Percentiles rank a stretch among this genome's conserved stretches.
These are phyloP conservation scores for Balamuthia mandrillaris DNA, from an alignment of 208 protist species.

Conservation along the genomic window DNA sequence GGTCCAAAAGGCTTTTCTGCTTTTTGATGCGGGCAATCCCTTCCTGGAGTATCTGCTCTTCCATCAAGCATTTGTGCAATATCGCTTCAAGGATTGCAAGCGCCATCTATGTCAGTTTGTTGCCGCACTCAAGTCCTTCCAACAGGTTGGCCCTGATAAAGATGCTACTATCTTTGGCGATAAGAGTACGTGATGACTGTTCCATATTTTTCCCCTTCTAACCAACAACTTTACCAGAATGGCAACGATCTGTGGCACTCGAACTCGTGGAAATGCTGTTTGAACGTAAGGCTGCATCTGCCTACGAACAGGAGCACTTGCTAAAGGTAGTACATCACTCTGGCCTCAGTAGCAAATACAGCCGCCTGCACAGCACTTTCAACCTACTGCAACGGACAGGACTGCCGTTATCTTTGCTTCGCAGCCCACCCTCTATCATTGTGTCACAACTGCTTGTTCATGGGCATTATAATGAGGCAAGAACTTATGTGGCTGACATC, in stretches of 20 bases:
- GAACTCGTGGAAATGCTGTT: neutral
- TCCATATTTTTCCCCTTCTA: neutral
- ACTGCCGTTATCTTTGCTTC: neutral
- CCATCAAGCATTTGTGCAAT: conserved; percentile 25
- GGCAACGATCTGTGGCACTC: neutral
- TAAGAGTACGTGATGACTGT: neutral
- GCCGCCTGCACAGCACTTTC: neutral
- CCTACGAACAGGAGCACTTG: conserved; percentile 6
- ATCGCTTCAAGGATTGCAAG: neutral
- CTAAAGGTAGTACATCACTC: neutral
- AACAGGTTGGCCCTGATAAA: neutral
- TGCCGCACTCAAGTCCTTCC: neutral
- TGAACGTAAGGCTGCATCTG: neutral
- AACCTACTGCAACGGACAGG: neutral
- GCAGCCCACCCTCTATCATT: neutral
- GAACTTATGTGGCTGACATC: neutral
- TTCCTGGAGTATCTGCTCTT: conserved; percentile 33
- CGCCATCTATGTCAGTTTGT: neutral
- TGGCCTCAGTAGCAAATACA: neutral
- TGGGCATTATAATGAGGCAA: neutral
- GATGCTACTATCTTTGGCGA: neutral
- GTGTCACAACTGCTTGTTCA: neutral
- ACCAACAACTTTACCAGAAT: neutral
- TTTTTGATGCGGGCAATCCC: neutral
- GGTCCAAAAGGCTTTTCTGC: neutral